Base-by-base conservation (phyloP, 495 filamentous ascomycete genomes). In the Hypoxylon intermedium region DNA sequence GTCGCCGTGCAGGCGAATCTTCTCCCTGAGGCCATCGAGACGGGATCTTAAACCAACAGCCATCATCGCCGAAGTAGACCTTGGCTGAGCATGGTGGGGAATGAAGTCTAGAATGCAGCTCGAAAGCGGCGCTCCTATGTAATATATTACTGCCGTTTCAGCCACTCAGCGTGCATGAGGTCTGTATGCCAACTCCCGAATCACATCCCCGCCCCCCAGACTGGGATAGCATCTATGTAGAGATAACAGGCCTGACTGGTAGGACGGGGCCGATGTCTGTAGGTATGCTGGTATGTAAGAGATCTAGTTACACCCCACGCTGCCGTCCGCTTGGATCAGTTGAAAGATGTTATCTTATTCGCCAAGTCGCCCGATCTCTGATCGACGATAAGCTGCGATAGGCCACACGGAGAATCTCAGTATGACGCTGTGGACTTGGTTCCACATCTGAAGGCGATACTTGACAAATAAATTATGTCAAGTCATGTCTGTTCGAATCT, bases 1-100 rank as follows among this genome's bases (percentile, higher is more conserved):
- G 37, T 68, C 65, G 33, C 65, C 65, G 40, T 68, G 65, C 21
- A 68, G 49, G 11, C 61, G 60, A 42, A 53, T 33, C 43, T 49
- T 68, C 53, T 68, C 61, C 61, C 58, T 68, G 15, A 61, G 34
- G n/a, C 11, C 6, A 2, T 57, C 51, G 23, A 61, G 60, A 16
- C 65, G 65, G 37, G 51, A 54, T 48, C 51, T 68, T 47, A 68
- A 51, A 23, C 60, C 56, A 44, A 5, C 31, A 13, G 26, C 57
- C 65, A 65, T 68, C 1, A n/a, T 26, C 48, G 9, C 2, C 24
- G 3, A 26, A 7, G 24, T 26, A 26, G 24, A 15, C 9, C 33
- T 28, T n/a, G 20, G 18, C 16, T 42, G 11, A 18, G 18, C 34
- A 37, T 40, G 26, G 23, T 34, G 18, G 21, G n/a, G 33, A 46